Percentiles rank a stretch among this genome's conserved stretches.
Evolutionary conservation across 257 asterid species (phyloP).

Genomic region (Sherardia arvensis): DNA sequence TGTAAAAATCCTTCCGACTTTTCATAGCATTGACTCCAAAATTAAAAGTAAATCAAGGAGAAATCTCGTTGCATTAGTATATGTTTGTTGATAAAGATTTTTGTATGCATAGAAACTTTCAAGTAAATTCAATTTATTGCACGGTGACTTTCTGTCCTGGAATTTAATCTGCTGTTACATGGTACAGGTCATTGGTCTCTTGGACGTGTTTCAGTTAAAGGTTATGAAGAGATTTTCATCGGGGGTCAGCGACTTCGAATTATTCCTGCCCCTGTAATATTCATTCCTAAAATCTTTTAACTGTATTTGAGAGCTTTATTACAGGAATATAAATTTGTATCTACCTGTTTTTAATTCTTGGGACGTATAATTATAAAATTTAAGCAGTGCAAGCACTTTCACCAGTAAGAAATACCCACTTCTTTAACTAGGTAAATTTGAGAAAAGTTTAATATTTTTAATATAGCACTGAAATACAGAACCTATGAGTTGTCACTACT

Average conservation of each 20-base stretch:
- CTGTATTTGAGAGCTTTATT: not conserved
- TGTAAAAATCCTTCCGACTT: not conserved
- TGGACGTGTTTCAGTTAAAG: slow-evolving; percentile 52
- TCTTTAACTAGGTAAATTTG: not conserved
- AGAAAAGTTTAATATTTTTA: not conserved
- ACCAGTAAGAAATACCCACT: not conserved
- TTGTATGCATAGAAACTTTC: not conserved
- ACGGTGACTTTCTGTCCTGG: not conserved
- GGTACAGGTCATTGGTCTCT: slow-evolving; percentile 79
- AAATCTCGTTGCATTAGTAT: not conserved
- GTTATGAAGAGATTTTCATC: slow-evolving; percentile 75
- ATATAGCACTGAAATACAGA: not conserved
- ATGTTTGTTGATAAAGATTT: not conserved
- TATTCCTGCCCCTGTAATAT: slow-evolving; percentile 69
- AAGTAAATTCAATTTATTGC: not conserved
- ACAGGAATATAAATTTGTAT: not conserved
- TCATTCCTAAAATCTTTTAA: slow-evolving; percentile 7
- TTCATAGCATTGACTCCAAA: not conserved
- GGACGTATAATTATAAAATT: not conserved
- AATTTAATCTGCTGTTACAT: slow-evolving; percentile 12
- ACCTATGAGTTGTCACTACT: not conserved
- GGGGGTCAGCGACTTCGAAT: slow-evolving; percentile 71
- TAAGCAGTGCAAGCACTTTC: not conserved
- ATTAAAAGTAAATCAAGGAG: not conserved
- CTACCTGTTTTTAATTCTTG: not conserved